Evolutionary conservation across 2,329 filamentous ascomycete genomes (phyloP), one percentile per base, ranked within the genome.

Genomic region (Cryphonectria japonica): DNA sequence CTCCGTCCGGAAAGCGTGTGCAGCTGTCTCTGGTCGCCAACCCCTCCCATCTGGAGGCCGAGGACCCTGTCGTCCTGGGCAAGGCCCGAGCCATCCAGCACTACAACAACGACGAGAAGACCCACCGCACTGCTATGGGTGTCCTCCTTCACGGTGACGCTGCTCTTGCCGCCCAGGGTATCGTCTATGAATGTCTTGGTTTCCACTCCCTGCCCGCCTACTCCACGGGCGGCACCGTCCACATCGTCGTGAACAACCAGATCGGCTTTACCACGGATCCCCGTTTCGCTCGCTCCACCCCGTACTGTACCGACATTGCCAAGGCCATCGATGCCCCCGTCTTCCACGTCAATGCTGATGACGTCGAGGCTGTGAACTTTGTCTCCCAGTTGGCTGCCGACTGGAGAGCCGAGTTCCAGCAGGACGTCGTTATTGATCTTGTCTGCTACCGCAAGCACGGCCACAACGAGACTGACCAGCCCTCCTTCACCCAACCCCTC

Each of bases 261-360:
- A 99, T 99, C 81, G 96, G 96, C 82, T 99, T 99, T 87, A 99
- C 96, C 68, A 99, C 96, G 32, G 96, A 99, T 80, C 96, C 96
- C 76, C 94, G 96, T 79, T 99, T 97, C 83, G 92, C 96, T 77
- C 94, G 96, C 77, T 99, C 96, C 29, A 99, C 96, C 66, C 93
- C 96, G 61, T 99, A 99, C 89, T 99, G 96, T 85, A 98, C 96
- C 60, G 96, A 99, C 82, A 98, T 99, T 78, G 96, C 96, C 83
- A 99, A 99, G 87, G 93, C 96, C 67, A 98, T 99, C 76, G 96
- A 99, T 77, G 96, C 96, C 2, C 96, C 96, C 62, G 93, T 99
- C 71, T 99, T 99, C 90, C 96, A 99, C 85, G 96, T 99, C 80
- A 99, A 99, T 79, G 96, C 94, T 75, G 96, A 99, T 78, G 96